Evolutionary conservation across 768 basidiomycete species (phyloP).

Genomic region (Hydnum rufescens): DNA sequence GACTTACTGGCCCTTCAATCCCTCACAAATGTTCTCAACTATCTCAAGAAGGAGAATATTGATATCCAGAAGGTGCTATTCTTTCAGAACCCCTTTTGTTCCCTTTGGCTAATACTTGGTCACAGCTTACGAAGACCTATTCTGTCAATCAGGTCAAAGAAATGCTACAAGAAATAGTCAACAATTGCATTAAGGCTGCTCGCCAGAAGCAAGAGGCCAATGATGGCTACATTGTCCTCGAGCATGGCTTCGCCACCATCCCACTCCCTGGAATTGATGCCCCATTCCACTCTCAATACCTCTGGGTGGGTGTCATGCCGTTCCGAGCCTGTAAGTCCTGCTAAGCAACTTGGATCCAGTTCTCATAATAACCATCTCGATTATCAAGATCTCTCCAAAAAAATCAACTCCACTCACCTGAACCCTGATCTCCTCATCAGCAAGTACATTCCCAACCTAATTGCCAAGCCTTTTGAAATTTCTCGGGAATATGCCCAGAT

Average conservation of each 20-base stretch:
- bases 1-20: conserved; percentile 85
- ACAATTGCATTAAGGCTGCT: conserved; percentile 56
- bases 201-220: conserved; percentile 60
- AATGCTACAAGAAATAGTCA: conserved; percentile 84
- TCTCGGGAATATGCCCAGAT: conserved; percentile 76
- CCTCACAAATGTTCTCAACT: conserved; percentile 90
- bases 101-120: too few species aligned
- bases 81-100: background rate
- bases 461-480: conserved; percentile 72
- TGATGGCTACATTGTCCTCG: conserved; percentile 81
- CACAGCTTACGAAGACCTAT: conserved; percentile 68
- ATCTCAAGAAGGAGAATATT: conserved; percentile 88
- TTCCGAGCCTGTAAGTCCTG: conserved; percentile 82
- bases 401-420: conserved; percentile 78
- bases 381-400: conserved; percentile 95
- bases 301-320: conserved; percentile 96
- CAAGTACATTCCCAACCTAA: conserved; percentile 94
- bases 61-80: conserved; percentile 61
- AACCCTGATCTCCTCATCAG: conserved; percentile 89
- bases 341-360: background rate
- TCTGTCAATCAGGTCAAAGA: conserved; percentile 87
- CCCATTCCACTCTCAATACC: conserved; percentile 97
- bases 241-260: conserved; percentile 92
- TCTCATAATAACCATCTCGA: background rate
- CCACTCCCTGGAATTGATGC: conserved; percentile 95